These are phyloP conservation scores for Vaccinium myrtillus DNA, from an alignment of 148 eudicot species.

Conservation along the genomic window DNA sequence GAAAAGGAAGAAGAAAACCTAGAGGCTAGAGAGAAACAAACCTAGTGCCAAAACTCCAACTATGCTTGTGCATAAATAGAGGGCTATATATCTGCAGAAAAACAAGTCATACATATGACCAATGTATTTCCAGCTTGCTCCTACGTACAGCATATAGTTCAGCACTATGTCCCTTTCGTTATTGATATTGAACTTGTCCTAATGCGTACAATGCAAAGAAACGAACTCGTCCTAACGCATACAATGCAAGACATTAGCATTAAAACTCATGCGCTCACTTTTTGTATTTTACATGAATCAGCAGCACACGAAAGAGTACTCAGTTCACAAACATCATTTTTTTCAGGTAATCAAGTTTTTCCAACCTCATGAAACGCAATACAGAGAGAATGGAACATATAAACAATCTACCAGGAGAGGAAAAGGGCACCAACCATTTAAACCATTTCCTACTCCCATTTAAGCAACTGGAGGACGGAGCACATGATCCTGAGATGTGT, in stretches of 20 bases:
- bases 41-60: neutral
- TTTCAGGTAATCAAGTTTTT: neutral
- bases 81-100: neutral
- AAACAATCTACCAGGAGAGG: neutral
- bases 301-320: neutral
- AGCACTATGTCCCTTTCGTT: neutral
- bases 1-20: neutral
- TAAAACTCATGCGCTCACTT: neutral
- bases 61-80: neutral
- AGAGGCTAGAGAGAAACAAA: neutral
- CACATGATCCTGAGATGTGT: constrained; percentile 70
- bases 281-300: constrained; percentile 6
- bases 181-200: neutral
- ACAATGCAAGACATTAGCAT: neutral
- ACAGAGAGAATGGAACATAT: neutral
- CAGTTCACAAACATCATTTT: neutral
- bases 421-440: constrained; percentile 4
- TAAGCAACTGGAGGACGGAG: constrained; percentile 74
- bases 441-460: constrained; percentile 12
- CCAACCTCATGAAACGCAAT: neutral
- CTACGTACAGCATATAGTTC: neutral
- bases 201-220: neutral
- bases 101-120: neutral
- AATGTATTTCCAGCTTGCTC: neutral
- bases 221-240: neutral